Evolutionary conservation across 2,329 filamentous ascomycete genomes (phyloP), one percentile per base, ranked within the genome.

Genomic region (Rutstroemia sp.): DNA sequence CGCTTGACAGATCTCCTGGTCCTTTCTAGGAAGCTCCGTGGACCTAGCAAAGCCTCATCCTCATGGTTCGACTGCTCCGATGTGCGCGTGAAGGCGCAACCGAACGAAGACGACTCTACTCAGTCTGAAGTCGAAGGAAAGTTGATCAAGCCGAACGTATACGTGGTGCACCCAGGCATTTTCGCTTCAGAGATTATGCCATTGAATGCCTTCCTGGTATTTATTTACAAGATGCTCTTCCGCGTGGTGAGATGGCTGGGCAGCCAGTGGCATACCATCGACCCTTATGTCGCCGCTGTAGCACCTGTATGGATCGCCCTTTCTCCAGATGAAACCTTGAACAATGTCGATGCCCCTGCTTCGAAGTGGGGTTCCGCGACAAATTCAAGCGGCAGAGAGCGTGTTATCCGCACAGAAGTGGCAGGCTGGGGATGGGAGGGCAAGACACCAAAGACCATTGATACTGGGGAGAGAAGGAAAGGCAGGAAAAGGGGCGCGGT

Each of bases 281-380:
- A 79, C n/a, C 78, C 85, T 0, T 95, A 96, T 73, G 79, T 81
- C 19, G 92, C 87, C 44, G 90, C 92, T 7, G 80, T 79, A 49
- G 83, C 90, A 0, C 81, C 89, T 5, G 85, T 87, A 23, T 96
- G 89, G 87, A 73, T 95, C 6, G 82, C 87, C 0, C 79, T 97
- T 12, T 79, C 86, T 19, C 74, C 82, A 7, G 79, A 86, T 57
- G 79, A 80, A 16, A 75, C 77, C 19, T 76, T 92, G 14, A 81
- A 89, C 51, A 75, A 74, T 2, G 69, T 77, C 39, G 75, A 81
- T 62, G 70, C 67, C 21, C 46, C 79, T 77, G 84, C 76, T 69
- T 79, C 71, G 51, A 97, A 97, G 74, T 97, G 92, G 92, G 92
- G 92, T 2, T 88, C 87, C 30, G 80, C 82, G n/a, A 80, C 79